Evolutionary conservation across 805 yeast species (phyloP).

Genomic region (Suhomyces kilbournensis): DNA sequence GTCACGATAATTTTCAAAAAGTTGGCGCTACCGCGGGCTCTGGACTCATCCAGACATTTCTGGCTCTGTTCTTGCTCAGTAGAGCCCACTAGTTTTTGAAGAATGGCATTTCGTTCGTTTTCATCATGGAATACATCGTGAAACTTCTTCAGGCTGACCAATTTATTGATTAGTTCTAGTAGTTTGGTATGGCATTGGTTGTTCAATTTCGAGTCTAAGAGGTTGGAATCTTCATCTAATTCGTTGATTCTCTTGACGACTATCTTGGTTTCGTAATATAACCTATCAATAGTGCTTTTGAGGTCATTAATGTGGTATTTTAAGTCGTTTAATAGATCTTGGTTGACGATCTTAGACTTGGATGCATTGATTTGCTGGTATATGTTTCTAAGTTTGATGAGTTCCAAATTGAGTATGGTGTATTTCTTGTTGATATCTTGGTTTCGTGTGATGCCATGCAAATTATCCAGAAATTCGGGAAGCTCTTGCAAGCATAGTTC

Average conservation of each 20-base stretch:
- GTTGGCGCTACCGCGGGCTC: slow-evolving; percentile 1
- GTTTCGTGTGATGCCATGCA: slow-evolving; percentile 9
- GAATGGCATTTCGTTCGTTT: slow-evolving; percentile 25
- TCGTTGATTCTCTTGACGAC: slow-evolving; percentile 39
- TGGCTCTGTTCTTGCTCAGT: not conserved
- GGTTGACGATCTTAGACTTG: slow-evolving; percentile 24
- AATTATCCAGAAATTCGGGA: not conserved
- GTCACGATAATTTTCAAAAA: slow-evolving; percentile 23
- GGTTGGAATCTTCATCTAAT: slow-evolving; percentile 31
- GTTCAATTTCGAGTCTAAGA: slow-evolving; percentile 26
- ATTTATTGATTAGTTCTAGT: slow-evolving; percentile 19
- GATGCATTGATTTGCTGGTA: slow-evolving; percentile 24
- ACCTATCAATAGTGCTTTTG: slow-evolving; percentile 34
- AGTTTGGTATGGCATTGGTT: slow-evolving; percentile 27
- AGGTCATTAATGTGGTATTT: slow-evolving; percentile 28
- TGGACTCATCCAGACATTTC: not conserved
- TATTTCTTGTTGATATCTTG: slow-evolving; percentile 16
- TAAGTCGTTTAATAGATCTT: slow-evolving; percentile 27
- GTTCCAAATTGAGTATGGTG: slow-evolving; percentile 28
- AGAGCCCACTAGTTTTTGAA: slow-evolving; percentile 26
- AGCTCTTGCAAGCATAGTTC: not conserved
- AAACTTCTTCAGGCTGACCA: slow-evolving; percentile 31
- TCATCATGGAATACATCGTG: slow-evolving; percentile 26
- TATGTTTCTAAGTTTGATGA: slow-evolving; percentile 25
- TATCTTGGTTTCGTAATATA: slow-evolving; percentile 40